Conservation (phyloP, 805 yeast species). For the Candida koratica region DNA sequence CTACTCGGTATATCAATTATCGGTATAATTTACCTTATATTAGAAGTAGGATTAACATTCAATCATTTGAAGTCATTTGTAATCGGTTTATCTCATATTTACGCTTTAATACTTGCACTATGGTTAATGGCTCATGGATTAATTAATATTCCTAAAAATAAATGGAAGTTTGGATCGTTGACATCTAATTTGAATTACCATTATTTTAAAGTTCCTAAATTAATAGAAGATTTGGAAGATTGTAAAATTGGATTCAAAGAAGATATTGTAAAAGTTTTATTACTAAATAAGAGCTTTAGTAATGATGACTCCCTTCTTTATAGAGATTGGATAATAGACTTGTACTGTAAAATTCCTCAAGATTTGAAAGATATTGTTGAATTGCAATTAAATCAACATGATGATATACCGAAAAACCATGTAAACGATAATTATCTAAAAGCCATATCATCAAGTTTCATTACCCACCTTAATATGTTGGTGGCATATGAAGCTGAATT, state of each 20-base stretch:
- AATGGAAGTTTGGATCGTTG: conserved; percentile 35
- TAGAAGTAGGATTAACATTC: conserved; percentile 47
- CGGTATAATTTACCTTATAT: conserved; percentile 57
- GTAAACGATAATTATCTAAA: conserved; percentile 45
- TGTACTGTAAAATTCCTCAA: conserved; percentile 44
- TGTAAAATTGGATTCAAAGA: conserved; percentile 60
- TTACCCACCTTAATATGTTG: conserved; percentile 47
- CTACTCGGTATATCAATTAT: conserved; percentile 49
- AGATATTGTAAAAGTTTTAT: conserved; percentile 53
- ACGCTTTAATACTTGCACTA: conserved; percentile 66
- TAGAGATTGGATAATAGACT: conserved; percentile 62
- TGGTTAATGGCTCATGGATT: conserved; percentile 87
- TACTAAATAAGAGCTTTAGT: conserved; percentile 46
- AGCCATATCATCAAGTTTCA: conserved; percentile 49
- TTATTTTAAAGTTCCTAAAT: conserved; percentile 53
- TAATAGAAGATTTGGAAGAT: conserved; percentile 62
- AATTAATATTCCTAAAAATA: conserved; percentile 57
- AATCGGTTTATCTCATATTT: conserved; percentile 74
- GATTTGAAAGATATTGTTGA: conserved; percentile 32
- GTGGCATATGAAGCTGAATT: conserved; percentile 58
- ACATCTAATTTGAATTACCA: conserved; percentile 27
- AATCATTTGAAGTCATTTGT: conserved; percentile 60
- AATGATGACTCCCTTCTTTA: conserved; percentile 25
- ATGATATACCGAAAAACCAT: conserved; percentile 26
- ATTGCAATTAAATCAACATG: conserved; percentile 23